These are phyloP conservation scores for Pseudogymnoascus sp. DNA, from an alignment of 2,329 filamentous ascomycete species.

Conservation along the genomic window DNA sequence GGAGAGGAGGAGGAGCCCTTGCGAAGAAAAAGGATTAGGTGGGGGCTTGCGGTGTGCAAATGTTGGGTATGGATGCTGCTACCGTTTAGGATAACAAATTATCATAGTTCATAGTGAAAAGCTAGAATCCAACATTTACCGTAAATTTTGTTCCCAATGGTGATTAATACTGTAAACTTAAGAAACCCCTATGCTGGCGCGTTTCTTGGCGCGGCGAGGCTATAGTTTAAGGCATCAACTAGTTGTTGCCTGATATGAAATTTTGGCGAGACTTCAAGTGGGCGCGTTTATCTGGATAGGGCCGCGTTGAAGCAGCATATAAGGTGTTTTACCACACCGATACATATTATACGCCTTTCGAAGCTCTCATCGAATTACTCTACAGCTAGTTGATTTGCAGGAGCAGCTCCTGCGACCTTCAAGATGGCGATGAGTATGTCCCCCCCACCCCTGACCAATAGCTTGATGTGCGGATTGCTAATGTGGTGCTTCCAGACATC, in stretches of 20 bases:
- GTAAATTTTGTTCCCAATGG: not conserved
- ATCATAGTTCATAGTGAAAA: not conserved
- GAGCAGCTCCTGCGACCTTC: constrained; percentile 15
- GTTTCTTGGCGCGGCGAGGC: not conserved
- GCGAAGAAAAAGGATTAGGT: constrained; percentile 1
- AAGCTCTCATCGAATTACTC: constrained; percentile 9
- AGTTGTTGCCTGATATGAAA: constrained; percentile 10
- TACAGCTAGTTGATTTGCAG: not conserved
- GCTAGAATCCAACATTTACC: not conserved
- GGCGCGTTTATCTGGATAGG: constrained; percentile 10
- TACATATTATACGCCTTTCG: not conserved
- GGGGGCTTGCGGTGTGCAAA: not conserved
- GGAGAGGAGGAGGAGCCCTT: constrained; percentile 35
- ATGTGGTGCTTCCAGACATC: constrained; percentile 48
- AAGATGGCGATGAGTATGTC: constrained; percentile 54
- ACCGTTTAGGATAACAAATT: not conserved
- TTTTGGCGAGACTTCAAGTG: constrained; percentile 10
- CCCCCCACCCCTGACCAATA: constrained; percentile 21
- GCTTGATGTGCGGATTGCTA: constrained; percentile 9
- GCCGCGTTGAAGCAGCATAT: constrained; percentile 9
- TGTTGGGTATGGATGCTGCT: not conserved
- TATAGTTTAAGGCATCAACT: not conserved
- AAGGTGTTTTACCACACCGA: constrained; percentile 10
- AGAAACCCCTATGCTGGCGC: not conserved
- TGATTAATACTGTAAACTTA: not conserved